phyloP scores from a whole-genome alignment of 495 filamentous ascomycete genomes.

The Xylaria scruposa region DNA sequence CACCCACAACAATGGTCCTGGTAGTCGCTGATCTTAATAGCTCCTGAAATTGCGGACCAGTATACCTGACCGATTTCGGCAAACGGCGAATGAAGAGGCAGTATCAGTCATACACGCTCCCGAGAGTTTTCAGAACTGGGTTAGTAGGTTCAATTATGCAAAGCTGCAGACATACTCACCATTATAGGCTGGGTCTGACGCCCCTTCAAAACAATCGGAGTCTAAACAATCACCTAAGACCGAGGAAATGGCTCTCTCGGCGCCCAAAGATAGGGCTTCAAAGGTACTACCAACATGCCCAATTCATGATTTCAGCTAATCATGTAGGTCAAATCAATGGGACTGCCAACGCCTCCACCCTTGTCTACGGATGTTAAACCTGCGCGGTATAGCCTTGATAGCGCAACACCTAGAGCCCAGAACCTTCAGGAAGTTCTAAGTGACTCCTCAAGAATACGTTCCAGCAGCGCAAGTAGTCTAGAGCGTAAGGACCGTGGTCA shows the following conservation, averaged over 20 bases:
- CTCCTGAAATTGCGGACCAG: conserved; percentile 68
- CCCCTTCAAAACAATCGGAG: conserved; percentile 38
- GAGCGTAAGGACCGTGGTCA: conserved; percentile 63
- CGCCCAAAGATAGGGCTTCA: conserved; percentile 37
- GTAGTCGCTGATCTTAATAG: conserved; percentile 32
- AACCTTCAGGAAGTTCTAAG: conserved; percentile 69
- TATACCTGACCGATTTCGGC: conserved; percentile 58
- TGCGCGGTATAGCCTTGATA: conserved; percentile 67
- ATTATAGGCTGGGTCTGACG: conserved; percentile 19
- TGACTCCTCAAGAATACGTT: conserved; percentile 51
- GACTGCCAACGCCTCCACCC: conserved; percentile 60
- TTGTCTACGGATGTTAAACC: conserved; percentile 73
- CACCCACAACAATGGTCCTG: conserved; percentile 34
- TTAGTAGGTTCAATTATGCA: conserved; percentile 47
- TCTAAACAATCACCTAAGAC: conserved; percentile 39
- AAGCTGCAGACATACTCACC: conserved; percentile 2
- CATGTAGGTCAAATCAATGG: conserved; percentile 49
- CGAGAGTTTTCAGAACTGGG: conserved; percentile 77
- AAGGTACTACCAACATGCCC: conserved; percentile 40
- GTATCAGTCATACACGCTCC: conserved; percentile 90
- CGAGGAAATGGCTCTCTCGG: conserved; percentile 36
- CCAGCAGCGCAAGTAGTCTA: conserved; percentile 67
- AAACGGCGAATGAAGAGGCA: conserved; percentile 71
- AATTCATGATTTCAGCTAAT: conserved; percentile 33
- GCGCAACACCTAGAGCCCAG: conserved; percentile 81